Percentiles rank a stretch among this genome's conserved stretches.
These are phyloP conservation scores for Beauveria bassiana DNA, from an alignment of 2,329 filamentous ascomycete species.

Conservation along the genomic window DNA sequence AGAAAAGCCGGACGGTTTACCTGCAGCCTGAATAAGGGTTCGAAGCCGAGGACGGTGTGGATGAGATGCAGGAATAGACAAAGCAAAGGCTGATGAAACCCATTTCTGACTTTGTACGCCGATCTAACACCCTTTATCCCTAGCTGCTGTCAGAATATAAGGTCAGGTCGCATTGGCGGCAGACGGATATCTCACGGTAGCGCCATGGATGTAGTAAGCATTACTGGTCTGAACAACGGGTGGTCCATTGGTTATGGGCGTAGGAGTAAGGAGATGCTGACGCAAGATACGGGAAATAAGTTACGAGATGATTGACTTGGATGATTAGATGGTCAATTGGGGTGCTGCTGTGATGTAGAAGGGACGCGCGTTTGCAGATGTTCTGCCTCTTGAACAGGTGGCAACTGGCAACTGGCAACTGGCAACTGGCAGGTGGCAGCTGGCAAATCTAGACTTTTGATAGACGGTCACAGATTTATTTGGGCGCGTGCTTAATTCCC, in stretches of 20 bases:
- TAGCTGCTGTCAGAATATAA: slow-evolving; percentile 10
- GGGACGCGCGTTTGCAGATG: neutral
- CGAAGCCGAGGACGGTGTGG: neutral
- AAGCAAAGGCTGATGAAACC: slow-evolving; percentile 3
- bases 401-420: neutral
- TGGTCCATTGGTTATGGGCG: neutral
- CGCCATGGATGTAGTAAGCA: slow-evolving; percentile 10
- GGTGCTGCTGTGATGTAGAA: neutral
- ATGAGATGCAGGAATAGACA: neutral
- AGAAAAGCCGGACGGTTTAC: neutral
- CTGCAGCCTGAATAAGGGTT: neutral
- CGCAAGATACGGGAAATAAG: neutral
- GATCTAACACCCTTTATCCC: slow-evolving; percentile 1
- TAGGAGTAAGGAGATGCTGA: neutral
- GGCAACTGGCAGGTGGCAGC: neutral
- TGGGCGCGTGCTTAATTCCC: slow-evolving; percentile 2
- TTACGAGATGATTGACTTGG: neutral
- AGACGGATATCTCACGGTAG: slow-evolving; percentile 11
- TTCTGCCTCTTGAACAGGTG: neutral
- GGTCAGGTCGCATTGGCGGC: slow-evolving; percentile 11
- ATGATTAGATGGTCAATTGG: neutral
- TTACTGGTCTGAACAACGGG: neutral
- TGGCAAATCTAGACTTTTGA: neutral
- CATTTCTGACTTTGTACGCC: neutral
- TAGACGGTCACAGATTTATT: slow-evolving; percentile 4